Conservation (phyloP, 495 filamentous ascomycete genomes). For the Rostrohypoxylon terebratum region DNA sequence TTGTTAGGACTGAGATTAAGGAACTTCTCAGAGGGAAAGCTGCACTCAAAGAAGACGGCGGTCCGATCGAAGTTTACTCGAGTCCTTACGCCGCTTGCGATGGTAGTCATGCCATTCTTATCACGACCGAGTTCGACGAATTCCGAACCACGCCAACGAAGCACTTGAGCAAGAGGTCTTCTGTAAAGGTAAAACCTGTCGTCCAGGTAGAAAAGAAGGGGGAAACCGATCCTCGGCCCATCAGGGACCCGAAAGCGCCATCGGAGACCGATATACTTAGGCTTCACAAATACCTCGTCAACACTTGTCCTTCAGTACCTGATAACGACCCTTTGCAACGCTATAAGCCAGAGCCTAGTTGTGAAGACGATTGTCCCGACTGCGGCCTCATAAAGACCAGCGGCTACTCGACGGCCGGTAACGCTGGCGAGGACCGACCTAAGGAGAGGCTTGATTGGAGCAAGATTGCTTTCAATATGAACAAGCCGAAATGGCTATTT, state of each 20-base stretch:
- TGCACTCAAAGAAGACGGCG: slow-evolving; percentile 53
- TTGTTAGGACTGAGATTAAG: slow-evolving; percentile 58
- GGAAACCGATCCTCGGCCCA: slow-evolving; percentile 44
- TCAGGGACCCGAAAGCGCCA: slow-evolving; percentile 18
- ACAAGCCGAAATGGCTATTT: slow-evolving; percentile 75
- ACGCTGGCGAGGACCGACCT: slow-evolving; percentile 24
- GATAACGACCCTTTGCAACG: slow-evolving; percentile 46
- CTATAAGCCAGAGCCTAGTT: slow-evolving; percentile 51
- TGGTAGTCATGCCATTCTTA: slow-evolving; percentile 65
- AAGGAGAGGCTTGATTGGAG: slow-evolving; percentile 42
- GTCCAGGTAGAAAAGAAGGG: slow-evolving; percentile 8
- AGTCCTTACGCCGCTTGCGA: slow-evolving; percentile 66
- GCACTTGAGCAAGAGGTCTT: background rate
- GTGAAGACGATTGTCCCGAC: slow-evolving; percentile 51
- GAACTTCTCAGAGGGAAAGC: slow-evolving; percentile 47
- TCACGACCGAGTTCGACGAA: slow-evolving; percentile 75
- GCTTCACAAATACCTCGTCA: slow-evolving; percentile 48
- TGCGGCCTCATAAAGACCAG: slow-evolving; percentile 48
- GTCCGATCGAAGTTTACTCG: slow-evolving; percentile 56
- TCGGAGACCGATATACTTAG: slow-evolving; percentile 53
- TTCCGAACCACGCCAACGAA: slow-evolving; percentile 57
- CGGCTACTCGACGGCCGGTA: slow-evolving; percentile 40
- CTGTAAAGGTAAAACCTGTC: slow-evolving; percentile 10
- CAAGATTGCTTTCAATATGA: slow-evolving; percentile 64
- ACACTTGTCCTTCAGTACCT: background rate